Evolutionary conservation across 176 grass and related monocot species (phyloP).

Genomic region (sorghum (Sorghum bicolor)): Sorghum_bicolor_NCBIv3 NC_012871.2:72468501-72469000

Average conservation of each 20-base stretch:
- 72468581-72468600: neutral
- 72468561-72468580: neutral
- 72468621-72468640: neutral
- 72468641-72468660: slow-evolving; percentile 19
- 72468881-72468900: neutral
- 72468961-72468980: neutral
- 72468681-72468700: slow-evolving; percentile 82
- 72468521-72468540: neutral
- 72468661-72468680: slow-evolving; percentile 71
- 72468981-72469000: neutral
- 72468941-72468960: neutral
- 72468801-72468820: slow-evolving; percentile 27
- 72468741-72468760: slow-evolving; percentile 65
- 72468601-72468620: neutral
- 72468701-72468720: slow-evolving; percentile 89
- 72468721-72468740: slow-evolving; percentile 81
- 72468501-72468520: neutral
- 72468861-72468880: neutral
- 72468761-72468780: slow-evolving; percentile 85
- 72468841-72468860: slow-evolving; percentile 4
- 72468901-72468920: slow-evolving; percentile 15
- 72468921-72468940: neutral
- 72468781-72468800: slow-evolving; percentile 30
- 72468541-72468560: neutral
- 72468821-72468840: neutral